Evolutionary conservation across 139 green algal genomes (phyloP), one percentile per base, ranked within the genome.

Genomic region (Tetraselmis striata): DNA sequence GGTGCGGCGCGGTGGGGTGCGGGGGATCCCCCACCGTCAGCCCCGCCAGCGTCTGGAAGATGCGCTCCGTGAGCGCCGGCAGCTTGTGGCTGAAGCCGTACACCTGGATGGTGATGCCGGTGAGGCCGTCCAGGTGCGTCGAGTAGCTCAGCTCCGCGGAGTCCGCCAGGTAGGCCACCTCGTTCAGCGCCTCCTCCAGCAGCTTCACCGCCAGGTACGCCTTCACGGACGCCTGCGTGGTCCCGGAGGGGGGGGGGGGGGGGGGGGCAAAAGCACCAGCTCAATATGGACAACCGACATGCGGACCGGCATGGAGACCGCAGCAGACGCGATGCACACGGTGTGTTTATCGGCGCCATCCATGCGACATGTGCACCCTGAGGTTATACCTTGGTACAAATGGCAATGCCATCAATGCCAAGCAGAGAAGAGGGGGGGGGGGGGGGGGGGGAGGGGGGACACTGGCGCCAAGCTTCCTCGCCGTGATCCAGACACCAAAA

Each of bases 31-130:
- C 76, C 23, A 88, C 87, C 83, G 88, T 85, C 23, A 93, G 78
- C 26, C 0, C 45, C 26, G 88, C 84, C 76, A 98, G 84, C 1
- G 79, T 75, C 28, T 83, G 18, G 78, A 98, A 93, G 77, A 99
- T 80, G 24, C 82, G 81, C 2, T 29, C 0, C 0, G 85, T 84
- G 30, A 99, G 90, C 32, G 89, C 28, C 0, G 86, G 87, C 84
- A 98, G 89, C 85, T 95, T 95, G 86, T 99, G 87, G 74, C 83
- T 96, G 87, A 98, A 99, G 30, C 96, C 96, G 1, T 94, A 85
- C 23, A 98, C 81, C 30, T 89, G 86, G 31, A 99, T 26, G 84
- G 98, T 90, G 25, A 99, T 74, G 24, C 88, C 83, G 77, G 5
- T 80, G 31, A 26, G 58, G 24, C 45, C 24, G 2, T 67, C 45